These are phyloP conservation scores for Fistulifera solaris DNA, from an alignment of 108 stramenopile species.

Conservation along the genomic window DNA sequence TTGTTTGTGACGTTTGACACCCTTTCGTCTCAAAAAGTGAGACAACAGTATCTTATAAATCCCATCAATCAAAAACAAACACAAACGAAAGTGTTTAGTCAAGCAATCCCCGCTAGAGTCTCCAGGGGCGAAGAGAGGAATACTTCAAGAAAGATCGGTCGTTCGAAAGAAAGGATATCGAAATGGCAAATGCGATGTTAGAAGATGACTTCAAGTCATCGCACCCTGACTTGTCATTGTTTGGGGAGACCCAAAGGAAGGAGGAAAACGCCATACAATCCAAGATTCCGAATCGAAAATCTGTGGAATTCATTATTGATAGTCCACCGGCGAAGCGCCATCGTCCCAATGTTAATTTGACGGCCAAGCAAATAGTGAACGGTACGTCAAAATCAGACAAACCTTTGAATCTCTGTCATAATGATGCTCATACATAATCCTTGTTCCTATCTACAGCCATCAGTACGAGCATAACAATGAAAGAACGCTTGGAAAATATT, in stretches of 20 bases:
- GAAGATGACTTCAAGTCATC: slow-evolving; percentile 24
- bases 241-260: background rate
- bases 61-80: no score
- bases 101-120: no score
- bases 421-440: background rate
- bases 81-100: no score
- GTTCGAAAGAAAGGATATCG: no score
- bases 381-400: slow-evolving; percentile 4
- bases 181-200: slow-evolving; percentile 38
- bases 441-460: slow-evolving; percentile 9
- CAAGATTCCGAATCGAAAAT: slow-evolving; percentile 1
- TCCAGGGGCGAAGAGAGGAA: no score
- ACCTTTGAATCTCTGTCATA: background rate
- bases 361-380: slow-evolving; percentile 10
- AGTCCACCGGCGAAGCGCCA: background rate
- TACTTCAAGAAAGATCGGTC: no score
- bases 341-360: slow-evolving; percentile 5
- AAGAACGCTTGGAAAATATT: slow-evolving; percentile 33
- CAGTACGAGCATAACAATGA: slow-evolving; percentile 10
- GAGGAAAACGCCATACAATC: slow-evolving; percentile 2
- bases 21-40: no score
- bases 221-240: slow-evolving; percentile 3
- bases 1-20: no score
- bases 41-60: no score
- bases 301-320: slow-evolving; percentile 2